phyloP scores from a whole-genome alignment of 441 rosid genomes.

The Raphanus hybrid region DNA sequence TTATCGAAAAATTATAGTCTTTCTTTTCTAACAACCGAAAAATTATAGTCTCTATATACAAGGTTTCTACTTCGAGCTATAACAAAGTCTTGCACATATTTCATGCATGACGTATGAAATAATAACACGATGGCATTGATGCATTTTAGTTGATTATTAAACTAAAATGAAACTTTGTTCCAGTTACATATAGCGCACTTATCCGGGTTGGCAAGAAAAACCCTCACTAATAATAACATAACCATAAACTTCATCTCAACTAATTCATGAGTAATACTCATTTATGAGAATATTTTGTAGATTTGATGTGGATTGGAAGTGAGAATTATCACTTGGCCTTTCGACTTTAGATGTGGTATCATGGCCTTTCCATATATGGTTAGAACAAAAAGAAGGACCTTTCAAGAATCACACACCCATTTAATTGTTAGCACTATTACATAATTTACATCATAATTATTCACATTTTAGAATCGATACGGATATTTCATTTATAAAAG shows the following conservation, averaged over 20 bases:
- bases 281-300: slow-evolving; percentile 14
- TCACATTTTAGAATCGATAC: slow-evolving; percentile 33
- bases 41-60: slow-evolving; percentile 2
- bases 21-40: too few relatives aligned
- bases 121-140: background rate
- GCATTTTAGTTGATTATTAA: slow-evolving; percentile 2
- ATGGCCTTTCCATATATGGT: slow-evolving; percentile 42
- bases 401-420: slow-evolving; percentile 31
- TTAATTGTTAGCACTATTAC: slow-evolving; percentile 28
- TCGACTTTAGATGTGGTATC: slow-evolving; percentile 28
- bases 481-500: slow-evolving; percentile 25
- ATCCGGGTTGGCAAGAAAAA: slow-evolving; percentile 5
- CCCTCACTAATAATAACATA: background rate
- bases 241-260: slow-evolving; percentile 16
- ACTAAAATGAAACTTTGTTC: background rate
- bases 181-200: background rate
- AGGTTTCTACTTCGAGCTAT: slow-evolving; percentile 37
- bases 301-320: slow-evolving; percentile 23
- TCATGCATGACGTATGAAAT: slow-evolving; percentile 19
- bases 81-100: slow-evolving; percentile 32
- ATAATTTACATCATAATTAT: slow-evolving; percentile 35
- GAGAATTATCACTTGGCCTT: slow-evolving; percentile 36
- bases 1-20: background rate
- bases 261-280: background rate
- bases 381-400: slow-evolving; percentile 21